Evolutionary conservation across 768 basidiomycete genomes (phyloP), one percentile per base, ranked within the genome.

Genomic region (Rhodotorula graminis): DNA sequence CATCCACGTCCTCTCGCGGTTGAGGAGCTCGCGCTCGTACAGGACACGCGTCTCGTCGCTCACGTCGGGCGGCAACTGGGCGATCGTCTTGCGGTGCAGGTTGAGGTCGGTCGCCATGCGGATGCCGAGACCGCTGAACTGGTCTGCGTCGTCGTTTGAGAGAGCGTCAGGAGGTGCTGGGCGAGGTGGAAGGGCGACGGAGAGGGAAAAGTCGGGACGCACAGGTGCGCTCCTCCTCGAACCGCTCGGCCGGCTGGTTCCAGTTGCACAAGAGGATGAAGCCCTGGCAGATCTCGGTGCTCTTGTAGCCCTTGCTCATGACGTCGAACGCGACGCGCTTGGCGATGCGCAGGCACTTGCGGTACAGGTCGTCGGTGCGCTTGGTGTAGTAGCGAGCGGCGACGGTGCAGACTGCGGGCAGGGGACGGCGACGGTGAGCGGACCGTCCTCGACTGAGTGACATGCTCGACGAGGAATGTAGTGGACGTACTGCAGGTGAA

Each of bases 101-200:
- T 97, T 98, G 47, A 99, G 83, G 81, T 99, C 96, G 23, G 91
- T 95, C 18, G 90, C 96, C 90, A 96, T 93, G 65, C 94, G 92
- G 73, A 70, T 76, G 5, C 76, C 78, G 65, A 78, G 64, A 19
- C 78, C 78, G 25, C 64, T 69, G 65, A 76, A 73, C 23, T 73
- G 72, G 59, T 75, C 73, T 74, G 60, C 55, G 47, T 3, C 29
- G 14, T 2, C n/a, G 11, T 7, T 27, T 27, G 27, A 19, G 56
- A 25, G 25, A 18, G 5, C 29, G 44, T 11, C 25, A n/a, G 50
- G 18, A n/a, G 11, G 18, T 33, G 27, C 18, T n/a, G n/a, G 2
- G 10, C 47, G 23, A 6, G 33, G 33, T 42, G 2, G 16, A n/a
- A 0, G 7, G 2, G 15, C 7, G 14, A 18, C 3, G 50, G 25